These are phyloP conservation scores for Silene uniflora DNA, from an alignment of 148 eudicot species.

Conservation along the genomic window DNA sequence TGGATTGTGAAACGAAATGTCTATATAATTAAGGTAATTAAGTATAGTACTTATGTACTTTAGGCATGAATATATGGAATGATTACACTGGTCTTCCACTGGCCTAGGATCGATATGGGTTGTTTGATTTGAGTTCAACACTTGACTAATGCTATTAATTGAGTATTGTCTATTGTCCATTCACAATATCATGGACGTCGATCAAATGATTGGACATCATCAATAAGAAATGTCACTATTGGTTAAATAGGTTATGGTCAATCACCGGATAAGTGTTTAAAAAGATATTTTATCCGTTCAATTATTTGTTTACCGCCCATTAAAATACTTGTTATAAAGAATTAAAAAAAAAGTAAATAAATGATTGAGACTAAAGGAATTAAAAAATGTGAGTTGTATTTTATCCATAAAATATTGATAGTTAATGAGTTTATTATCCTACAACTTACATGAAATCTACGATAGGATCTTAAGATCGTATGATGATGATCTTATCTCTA, in stretches of 20 bases:
- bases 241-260: neutral
- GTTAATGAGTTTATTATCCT: too few relatives aligned
- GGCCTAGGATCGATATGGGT: neutral
- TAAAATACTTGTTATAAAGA: too few relatives aligned
- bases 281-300: too few relatives aligned
- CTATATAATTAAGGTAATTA: neutral
- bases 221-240: neutral
- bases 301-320: too few relatives aligned
- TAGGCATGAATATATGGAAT: neutral
- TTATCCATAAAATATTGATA: too few relatives aligned
- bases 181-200: neutral
- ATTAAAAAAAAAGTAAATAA: too few relatives aligned
- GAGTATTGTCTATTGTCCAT: neutral
- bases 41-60: neutral
- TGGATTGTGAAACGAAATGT: neutral
- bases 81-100: neutral
- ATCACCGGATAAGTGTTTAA: neutral
- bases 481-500: too few relatives aligned
- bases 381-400: too few relatives aligned
- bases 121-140: neutral
- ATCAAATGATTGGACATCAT: too few relatives aligned
- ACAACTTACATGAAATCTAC: too few relatives aligned
- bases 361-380: too few relatives aligned
- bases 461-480: too few relatives aligned
- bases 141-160: neutral